Conservation (phyloP, 176 grass and related monocot genomes). For the Carex pumila region DNA sequence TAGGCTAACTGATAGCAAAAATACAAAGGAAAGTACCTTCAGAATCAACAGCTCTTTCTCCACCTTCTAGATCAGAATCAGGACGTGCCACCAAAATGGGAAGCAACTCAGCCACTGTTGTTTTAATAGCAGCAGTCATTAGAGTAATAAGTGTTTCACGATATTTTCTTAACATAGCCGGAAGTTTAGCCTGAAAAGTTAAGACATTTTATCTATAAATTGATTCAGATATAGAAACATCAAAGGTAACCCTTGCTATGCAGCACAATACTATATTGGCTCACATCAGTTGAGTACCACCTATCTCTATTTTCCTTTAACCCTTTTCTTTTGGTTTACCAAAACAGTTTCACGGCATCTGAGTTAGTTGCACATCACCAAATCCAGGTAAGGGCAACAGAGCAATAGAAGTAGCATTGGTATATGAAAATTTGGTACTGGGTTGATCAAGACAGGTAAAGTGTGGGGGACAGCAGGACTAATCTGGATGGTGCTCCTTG, state of each 20-base stretch:
- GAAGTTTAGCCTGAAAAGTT: conserved; percentile 70
- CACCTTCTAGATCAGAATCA: conserved; percentile 69
- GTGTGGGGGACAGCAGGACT: background rate
- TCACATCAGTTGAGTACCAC: background rate
- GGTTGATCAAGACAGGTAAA: background rate
- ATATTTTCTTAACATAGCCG: conserved; percentile 77
- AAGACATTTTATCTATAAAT: conserved; percentile 23
- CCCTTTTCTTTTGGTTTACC: background rate
- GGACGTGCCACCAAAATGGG: conserved; percentile 63
- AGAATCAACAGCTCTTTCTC: conserved; percentile 60
- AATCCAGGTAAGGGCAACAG: background rate
- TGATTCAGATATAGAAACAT: background rate
- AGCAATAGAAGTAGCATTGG: background rate
- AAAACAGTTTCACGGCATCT: background rate
- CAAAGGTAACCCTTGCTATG: background rate
- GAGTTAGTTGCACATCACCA: background rate
- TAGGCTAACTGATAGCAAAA: conserved; percentile 16
- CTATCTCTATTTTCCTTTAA: background rate
- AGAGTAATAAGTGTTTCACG: conserved; percentile 95
- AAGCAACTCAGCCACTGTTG: conserved; percentile 86
- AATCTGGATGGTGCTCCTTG: background rate
- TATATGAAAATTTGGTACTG: background rate
- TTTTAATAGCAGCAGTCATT: conserved; percentile 98
- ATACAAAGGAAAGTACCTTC: conserved; percentile 49
- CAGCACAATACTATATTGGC: background rate